Evolutionary conservation across 2,329 filamentous ascomycete genomes (phyloP), one percentile per base, ranked within the genome.

Genomic region (Chaetoscypha palmicola): DNA sequence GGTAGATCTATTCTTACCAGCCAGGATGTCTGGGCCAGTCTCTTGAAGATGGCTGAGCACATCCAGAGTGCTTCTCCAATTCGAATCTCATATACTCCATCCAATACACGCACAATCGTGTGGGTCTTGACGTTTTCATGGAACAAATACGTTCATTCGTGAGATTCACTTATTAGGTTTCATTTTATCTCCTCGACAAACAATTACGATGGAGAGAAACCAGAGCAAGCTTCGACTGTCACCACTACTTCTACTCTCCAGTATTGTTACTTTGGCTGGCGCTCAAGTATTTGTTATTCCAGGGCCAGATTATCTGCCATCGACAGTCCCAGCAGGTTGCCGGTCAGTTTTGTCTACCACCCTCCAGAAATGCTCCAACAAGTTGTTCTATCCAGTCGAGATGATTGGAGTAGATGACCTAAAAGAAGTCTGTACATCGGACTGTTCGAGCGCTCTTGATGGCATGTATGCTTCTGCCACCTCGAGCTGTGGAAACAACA

Each of bases 201-300:
- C n/a, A n/a, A n/a, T n/a, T n/a, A n/a, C n/a, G n/a, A n/a, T n/a
- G n/a, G n/a, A n/a, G n/a, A n/a, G n/a, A n/a, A n/a, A n/a, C n/a
- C n/a, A n/a, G n/a, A n/a, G n/a, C n/a, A n/a, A n/a, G n/a, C n/a
- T n/a, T n/a, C n/a, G n/a, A n/a, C 4, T 8, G 4, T 37, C 24
- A 7, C 12, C 24, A 28, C 24, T 28, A 12, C 24, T 28, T 7
- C 24, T 28, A 28, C 40, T 46, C 40, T 41, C 47, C 52, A 20
- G 64, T 16, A 67, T 54, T 28, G 69, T 63, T 26, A 64, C 65
- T 43, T 70, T 66, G 42, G 62, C 62, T 26, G 77, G 76, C 58
- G 81, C 77, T 7, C 24, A 28, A 12, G 12, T 28, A 7, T 28
- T 28, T 12, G 24, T 28, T 12, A 28, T 28, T 28, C 24, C 24